These are phyloP conservation scores for Spinellus fusiger DNA, from an alignment of 192 early-diverging fungal genomes.

Conservation along the genomic window DNA sequence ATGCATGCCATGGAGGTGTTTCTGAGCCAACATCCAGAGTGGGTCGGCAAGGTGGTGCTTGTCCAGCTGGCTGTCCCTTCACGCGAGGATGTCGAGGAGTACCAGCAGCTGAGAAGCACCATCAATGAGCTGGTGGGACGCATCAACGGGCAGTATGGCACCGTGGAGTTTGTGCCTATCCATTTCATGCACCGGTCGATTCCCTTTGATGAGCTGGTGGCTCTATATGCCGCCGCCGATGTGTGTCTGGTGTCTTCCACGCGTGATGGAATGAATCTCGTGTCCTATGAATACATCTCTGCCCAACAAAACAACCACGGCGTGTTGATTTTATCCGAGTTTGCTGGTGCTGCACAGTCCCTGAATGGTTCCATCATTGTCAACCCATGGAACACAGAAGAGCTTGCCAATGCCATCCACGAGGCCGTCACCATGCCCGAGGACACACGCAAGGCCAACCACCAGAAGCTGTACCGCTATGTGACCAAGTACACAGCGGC, in stretches of 20 bases:
- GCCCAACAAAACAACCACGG: slow-evolving; percentile 90
- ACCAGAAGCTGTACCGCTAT: slow-evolving; percentile 90
- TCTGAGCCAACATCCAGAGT: slow-evolving; percentile 81
- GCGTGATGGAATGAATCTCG: slow-evolving; percentile 99
- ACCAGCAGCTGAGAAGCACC: slow-evolving; percentile 85
- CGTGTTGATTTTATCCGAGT: slow-evolving; percentile 94
- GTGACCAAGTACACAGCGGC: slow-evolving; percentile 96
- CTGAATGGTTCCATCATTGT: slow-evolving; percentile 96
- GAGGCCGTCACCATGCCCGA: slow-evolving; percentile 92
- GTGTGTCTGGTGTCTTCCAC: slow-evolving; percentile 97
- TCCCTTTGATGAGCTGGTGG: slow-evolving; percentile 88
- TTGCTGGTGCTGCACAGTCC: slow-evolving; percentile 98
- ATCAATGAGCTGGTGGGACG: slow-evolving; percentile 98
- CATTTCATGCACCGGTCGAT: slow-evolving; percentile 98
- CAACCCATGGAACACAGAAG: slow-evolving; percentile 99
- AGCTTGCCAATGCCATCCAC: slow-evolving; percentile 81
- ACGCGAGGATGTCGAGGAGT: slow-evolving; percentile 97
- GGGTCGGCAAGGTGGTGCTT: slow-evolving; percentile 88
- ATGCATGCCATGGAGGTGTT: slow-evolving; percentile 94
- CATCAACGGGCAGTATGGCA: slow-evolving; percentile 94
- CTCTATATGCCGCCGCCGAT: slow-evolving; percentile 94
- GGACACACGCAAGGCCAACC: slow-evolving; percentile 70
- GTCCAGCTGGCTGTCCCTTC: slow-evolving; percentile 98
- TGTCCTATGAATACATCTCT: slow-evolving; percentile 97
- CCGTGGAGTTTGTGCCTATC: slow-evolving; percentile 96